These are phyloP conservation scores for Calonectria hawksworthii DNA, from an alignment of 2,329 filamentous ascomycete species.

Conservation along the genomic window DNA sequence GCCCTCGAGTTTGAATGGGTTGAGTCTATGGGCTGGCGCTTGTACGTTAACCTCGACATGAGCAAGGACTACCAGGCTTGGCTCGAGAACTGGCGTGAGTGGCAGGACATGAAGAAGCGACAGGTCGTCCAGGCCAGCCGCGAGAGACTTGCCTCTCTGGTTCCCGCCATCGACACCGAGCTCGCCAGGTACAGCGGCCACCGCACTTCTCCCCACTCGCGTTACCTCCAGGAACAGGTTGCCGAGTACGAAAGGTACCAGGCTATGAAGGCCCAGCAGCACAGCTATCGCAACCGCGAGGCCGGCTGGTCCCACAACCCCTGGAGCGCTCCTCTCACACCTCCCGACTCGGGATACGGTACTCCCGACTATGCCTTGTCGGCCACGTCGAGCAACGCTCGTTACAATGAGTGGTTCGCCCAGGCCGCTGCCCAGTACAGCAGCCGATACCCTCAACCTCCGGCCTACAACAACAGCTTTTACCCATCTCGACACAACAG, in stretches of 20 bases:
- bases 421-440: conserved; percentile 60
- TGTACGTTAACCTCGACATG: conserved; percentile 87
- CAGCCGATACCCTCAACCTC: conserved; percentile 60
- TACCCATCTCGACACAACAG: conserved; percentile 57
- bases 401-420: conserved; percentile 71
- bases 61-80: conserved; percentile 78
- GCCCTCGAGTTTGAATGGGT: conserved; percentile 91
- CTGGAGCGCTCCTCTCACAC: conserved; percentile 66
- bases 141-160: conserved; percentile 64
- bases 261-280: conserved; percentile 58
- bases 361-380: conserved; percentile 72
- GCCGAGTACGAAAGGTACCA: conserved; percentile 66
- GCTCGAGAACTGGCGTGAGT: conserved; percentile 72
- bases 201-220: conserved; percentile 55
- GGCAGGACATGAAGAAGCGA: conserved; percentile 69
- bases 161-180: conserved; percentile 63
- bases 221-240: conserved; percentile 68
- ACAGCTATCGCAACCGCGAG: conserved; percentile 60
- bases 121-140: conserved; percentile 62
- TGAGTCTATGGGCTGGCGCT: conserved; percentile 82
- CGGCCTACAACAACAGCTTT: conserved; percentile 57
- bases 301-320: conserved; percentile 61
- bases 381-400: conserved; percentile 66
- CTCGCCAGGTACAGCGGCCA: conserved; percentile 54
- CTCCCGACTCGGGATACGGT: conserved; percentile 73